Evolutionary conservation across 75 land plant genomes (phyloP), one percentile per base, ranked within the genome.

Genomic region (Pinus tabuliformis): DNA sequence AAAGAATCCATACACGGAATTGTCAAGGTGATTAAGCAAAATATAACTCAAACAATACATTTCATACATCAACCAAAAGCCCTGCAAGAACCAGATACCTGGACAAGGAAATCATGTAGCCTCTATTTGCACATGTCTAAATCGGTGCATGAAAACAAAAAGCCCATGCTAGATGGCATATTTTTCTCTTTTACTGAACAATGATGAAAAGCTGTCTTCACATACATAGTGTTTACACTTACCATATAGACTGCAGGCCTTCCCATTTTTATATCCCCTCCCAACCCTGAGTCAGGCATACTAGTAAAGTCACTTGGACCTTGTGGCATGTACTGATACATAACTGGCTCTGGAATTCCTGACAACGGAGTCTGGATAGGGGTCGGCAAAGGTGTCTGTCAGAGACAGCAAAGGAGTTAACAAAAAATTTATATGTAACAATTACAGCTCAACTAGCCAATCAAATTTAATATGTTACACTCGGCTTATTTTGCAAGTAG

Each of bases 191-290:
- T 45, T 45, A 45, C 5, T 45, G 49, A 45, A 45, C 49, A 45
- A 45, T 45, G 49, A 45, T 45, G 49, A 45, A 45, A 45, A 45
- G 1, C 49, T 6, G 49, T 26, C 26, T 26, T 26, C 26, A 26
- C 26, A 26, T 26, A 26, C 26, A 26, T 26, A 26, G 26, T 26
- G 26, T 26, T 26, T 26, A 45, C 15, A 56, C 42, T 64, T 86
- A 95, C 98, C 98, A 93, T 89, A 76, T 84, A 91, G 6, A 92
- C 81, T 73, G 82, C 81, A 30, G 98, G 94, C 77, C 94, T 95
- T 76, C 90, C 96, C 76, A 75, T 37, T 59, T 83, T 91, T 64
- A 61, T 58, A 73, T 58, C 57, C 39, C 77, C 81, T 12, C 84
- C 84, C 56, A 62, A 49, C 36, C 86, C 94, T n/a, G 79, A 70